Percentiles rank a stretch among this genome's conserved stretches.
These are phyloP conservation scores for Plasmodium adleri DNA, from an alignment of 169 alveolate genomes.

Conservation along the genomic window DNA sequence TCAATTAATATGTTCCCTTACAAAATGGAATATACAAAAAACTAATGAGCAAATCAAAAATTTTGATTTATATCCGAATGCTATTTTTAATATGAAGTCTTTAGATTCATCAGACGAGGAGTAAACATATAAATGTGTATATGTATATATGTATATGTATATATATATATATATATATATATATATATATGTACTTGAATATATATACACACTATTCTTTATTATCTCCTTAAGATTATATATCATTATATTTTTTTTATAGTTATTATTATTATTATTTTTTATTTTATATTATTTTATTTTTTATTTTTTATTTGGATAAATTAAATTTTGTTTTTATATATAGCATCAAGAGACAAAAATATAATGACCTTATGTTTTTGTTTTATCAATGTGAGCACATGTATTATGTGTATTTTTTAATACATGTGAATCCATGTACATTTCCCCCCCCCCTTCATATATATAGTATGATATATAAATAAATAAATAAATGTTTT, in stretches of 20 bases:
- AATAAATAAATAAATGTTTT: neutral
- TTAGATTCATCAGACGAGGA: constrained; percentile 50
- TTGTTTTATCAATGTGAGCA: too few relatives aligned
- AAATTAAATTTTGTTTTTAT: too few relatives aligned
- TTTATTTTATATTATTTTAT: neutral
- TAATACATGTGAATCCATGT: too few relatives aligned
- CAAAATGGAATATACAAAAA: constrained; percentile 13
- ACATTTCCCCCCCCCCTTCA: too few relatives aligned
- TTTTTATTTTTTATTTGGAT: neutral
- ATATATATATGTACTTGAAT: neutral
- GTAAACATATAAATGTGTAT: neutral
- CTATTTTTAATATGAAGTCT: constrained; percentile 54
- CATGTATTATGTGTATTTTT: too few relatives aligned
- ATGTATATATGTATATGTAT: neutral
- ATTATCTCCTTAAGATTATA: neutral
- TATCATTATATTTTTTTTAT: constrained; percentile 1
- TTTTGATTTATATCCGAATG: constrained; percentile 46
- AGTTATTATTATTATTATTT: neutral
- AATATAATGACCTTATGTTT: too few relatives aligned
- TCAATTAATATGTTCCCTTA: constrained; percentile 39
- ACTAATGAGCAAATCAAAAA: constrained; percentile 2
- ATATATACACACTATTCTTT: neutral
- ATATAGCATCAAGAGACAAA: too few relatives aligned
- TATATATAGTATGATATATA: too few relatives aligned
- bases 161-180: neutral